Evolutionary conservation across 345 rosid species (phyloP).

Genomic region (Pistacia atlantica): DNA sequence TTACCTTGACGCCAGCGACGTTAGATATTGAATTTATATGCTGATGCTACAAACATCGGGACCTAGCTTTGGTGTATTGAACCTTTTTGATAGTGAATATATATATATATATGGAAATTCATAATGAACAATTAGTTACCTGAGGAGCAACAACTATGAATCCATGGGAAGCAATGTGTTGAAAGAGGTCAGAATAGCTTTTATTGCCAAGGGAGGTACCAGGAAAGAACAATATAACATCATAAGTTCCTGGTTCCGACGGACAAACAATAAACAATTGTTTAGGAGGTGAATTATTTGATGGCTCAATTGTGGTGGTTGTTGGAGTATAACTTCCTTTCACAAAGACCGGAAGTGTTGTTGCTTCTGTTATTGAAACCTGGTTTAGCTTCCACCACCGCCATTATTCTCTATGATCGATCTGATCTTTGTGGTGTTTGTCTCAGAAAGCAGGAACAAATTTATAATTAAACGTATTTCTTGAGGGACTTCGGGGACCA

Average conservation of each 20-base stretch:
- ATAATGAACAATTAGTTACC: constrained; percentile 19
- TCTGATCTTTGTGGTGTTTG: too few relatives aligned
- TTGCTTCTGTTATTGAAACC: background rate
- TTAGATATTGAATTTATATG: too few relatives aligned
- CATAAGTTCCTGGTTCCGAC: constrained; percentile 27
- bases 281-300: constrained; percentile 26
- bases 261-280: constrained; percentile 36
- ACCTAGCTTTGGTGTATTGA: too few relatives aligned
- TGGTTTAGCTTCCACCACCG: background rate
- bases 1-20: too few relatives aligned
- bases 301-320: background rate
- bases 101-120: background rate
- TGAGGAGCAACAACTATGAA: constrained; percentile 53
- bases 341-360: constrained; percentile 6
- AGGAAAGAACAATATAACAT: constrained; percentile 39
- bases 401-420: background rate
- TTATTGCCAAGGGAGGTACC: constrained; percentile 30
- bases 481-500: too few relatives aligned
- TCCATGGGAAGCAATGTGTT: constrained; percentile 44
- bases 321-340: constrained; percentile 11
- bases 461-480: too few relatives aligned
- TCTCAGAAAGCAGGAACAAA: too few relatives aligned
- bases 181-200: constrained; percentile 35
- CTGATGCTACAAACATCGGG: too few relatives aligned
- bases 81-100: too few relatives aligned